A percentile compares a stretch with the other conserved stretches of the same genome.
Conservation (phyloP, 129 eudicot genomes). For the Chrysanthemum makinoi region DNA sequence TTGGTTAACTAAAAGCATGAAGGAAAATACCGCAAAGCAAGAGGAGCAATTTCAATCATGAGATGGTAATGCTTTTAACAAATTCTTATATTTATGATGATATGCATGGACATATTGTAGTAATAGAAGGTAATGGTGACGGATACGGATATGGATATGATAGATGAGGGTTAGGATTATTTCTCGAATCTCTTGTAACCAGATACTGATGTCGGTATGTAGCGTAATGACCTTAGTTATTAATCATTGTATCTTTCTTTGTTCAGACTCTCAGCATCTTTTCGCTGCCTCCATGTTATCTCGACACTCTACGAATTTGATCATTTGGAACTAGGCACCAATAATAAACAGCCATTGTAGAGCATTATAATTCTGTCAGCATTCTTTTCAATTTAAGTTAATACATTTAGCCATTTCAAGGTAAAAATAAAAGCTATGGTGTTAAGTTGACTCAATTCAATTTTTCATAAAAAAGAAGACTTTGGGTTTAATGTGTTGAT, state of each 20-base stretch:
- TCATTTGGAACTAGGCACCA: background rate
- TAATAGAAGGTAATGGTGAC: slow-evolving; percentile 16
- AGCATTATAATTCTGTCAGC: no score
- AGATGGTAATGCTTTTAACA: slow-evolving; percentile 7
- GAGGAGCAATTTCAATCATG: slow-evolving; percentile 54
- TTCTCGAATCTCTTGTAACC: slow-evolving; percentile 38
- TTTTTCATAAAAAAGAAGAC: no score
- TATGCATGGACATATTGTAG: slow-evolving; percentile 27
- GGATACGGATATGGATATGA: slow-evolving; percentile 19
- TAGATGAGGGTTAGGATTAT: slow-evolving; percentile 29
- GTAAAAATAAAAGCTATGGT: no score
- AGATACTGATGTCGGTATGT: slow-evolving; percentile 28
- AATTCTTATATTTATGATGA: slow-evolving; percentile 15
- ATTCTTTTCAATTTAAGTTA: no score
- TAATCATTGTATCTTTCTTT: slow-evolving; percentile 17
- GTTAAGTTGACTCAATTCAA: no score
- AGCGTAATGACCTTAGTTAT: slow-evolving; percentile 28
- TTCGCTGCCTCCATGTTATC: background rate
- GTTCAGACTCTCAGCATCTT: background rate
- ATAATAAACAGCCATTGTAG: no score
- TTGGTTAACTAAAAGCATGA: slow-evolving; percentile 90
- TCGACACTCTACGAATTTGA: background rate
- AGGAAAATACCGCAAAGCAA: slow-evolving; percentile 64
- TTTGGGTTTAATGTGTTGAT: no score
- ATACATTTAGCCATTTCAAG: no score